A percentile compares a stretch with the other conserved stretches of the same genome.
phyloP scores from a whole-genome alignment of 2,329 filamentous ascomycete species.

The Graphilbum fragrans region DNA sequence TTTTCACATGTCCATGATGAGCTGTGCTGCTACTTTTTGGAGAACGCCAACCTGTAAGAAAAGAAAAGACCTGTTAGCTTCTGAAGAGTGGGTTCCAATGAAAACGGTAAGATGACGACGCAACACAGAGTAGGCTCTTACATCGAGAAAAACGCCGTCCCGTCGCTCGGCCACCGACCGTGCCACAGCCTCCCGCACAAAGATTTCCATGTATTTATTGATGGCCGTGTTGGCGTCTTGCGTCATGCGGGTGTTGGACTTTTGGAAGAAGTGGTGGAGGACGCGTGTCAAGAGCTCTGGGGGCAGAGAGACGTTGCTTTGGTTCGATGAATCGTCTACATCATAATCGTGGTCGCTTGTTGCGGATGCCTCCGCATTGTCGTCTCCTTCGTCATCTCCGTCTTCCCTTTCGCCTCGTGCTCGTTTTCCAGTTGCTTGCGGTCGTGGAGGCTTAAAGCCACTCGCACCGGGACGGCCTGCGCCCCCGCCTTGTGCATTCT shows the following conservation, averaged over 20 bases:
- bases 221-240: slow-evolving; percentile 66
- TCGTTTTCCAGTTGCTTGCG: not conserved
- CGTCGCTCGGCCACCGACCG: slow-evolving; percentile 60
- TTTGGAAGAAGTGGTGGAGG: slow-evolving; percentile 68
- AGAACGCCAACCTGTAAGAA: slow-evolving; percentile 63
- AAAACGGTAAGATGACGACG: not conserved
- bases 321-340: not conserved
- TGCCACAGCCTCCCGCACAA: slow-evolving; percentile 80
- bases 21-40: slow-evolving; percentile 74
- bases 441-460: too few relatives aligned
- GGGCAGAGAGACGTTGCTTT: slow-evolving; percentile 42
- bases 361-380: slow-evolving; percentile 4
- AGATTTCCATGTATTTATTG: slow-evolving; percentile 80
- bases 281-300: slow-evolving; percentile 62
- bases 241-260: slow-evolving; percentile 50
- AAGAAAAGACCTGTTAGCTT: not conserved
- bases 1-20: slow-evolving; percentile 70
- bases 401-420: slow-evolving; percentile 6
- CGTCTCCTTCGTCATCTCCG: slow-evolving; percentile 19
- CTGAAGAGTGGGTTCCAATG: not conserved
- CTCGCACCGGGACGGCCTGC: too few relatives aligned
- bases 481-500: slow-evolving; percentile 9
- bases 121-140: slow-evolving; percentile 34
- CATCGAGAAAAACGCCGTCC: slow-evolving; percentile 58
- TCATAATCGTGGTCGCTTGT: slow-evolving; percentile 13